Percentiles rank a stretch among this genome's conserved stretches.
phyloP scores from a whole-genome alignment of 2,329 filamentous ascomycete genomes.

The Apiospora kogelbergensis region DNA sequence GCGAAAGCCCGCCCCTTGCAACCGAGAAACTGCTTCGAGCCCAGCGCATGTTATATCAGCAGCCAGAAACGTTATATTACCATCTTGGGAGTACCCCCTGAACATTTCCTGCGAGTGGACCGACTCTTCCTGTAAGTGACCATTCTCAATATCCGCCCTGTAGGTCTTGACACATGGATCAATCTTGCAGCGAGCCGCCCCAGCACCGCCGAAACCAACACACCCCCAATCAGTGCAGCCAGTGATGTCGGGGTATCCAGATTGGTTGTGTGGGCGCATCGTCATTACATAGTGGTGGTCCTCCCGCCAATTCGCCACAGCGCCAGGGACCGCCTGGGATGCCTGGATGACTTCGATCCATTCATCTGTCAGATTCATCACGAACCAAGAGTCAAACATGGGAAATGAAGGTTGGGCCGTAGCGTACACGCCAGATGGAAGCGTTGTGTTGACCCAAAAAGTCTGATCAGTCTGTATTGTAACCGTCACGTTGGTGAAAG shows the following conservation, averaged over 20 bases:
- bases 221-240: neutral
- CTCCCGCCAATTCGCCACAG: no score
- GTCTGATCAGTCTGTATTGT: neutral
- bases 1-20: neutral
- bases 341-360: neutral
- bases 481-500: neutral
- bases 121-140: neutral
- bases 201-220: neutral
- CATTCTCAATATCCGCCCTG: neutral
- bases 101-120: neutral
- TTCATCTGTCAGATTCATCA: neutral
- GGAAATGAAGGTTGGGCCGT: neutral
- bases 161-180: neutral
- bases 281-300: no score
- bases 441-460: neutral
- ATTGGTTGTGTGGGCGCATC: no score
- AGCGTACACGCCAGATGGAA: neutral
- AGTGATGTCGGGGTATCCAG: no score
- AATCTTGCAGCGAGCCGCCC: conserved; percentile 5
- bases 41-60: conserved; percentile 7
- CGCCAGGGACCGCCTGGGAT: no score
- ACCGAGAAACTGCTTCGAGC: neutral
- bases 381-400: neutral
- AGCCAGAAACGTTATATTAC: neutral
- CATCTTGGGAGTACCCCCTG: accelerated